Percentiles rank a stretch among this genome's conserved stretches.
Conservation (phyloP, 2,329 filamentous ascomycete species). For the Penicillium nordicum region DNA sequence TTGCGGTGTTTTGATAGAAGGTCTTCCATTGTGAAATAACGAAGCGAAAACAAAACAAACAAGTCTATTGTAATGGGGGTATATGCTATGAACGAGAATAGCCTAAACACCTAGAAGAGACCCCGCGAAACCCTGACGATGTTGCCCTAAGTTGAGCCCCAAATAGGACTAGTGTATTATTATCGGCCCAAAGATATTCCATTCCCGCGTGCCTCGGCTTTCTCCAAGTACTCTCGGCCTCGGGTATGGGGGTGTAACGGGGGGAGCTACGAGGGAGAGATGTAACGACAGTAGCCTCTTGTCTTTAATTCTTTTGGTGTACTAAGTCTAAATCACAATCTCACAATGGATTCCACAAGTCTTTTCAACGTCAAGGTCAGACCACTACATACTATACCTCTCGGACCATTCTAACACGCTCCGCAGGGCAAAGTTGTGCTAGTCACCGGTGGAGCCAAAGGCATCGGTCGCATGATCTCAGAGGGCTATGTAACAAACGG, state of each 20-base stretch:
- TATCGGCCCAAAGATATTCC: slow-evolving; percentile 14
- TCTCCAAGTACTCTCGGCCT: slow-evolving; percentile 16
- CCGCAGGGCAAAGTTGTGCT: slow-evolving; percentile 46
- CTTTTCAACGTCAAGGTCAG: slow-evolving; percentile 60
- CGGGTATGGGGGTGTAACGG: slow-evolving; percentile 18
- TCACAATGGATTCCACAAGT: slow-evolving; percentile 52
- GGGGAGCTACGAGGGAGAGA: slow-evolving; percentile 9
- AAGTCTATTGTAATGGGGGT: slow-evolving; percentile 1
- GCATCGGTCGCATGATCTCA: slow-evolving; percentile 54
- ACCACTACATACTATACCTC: slow-evolving; percentile 44
- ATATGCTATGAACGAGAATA: slow-evolving; percentile 8
- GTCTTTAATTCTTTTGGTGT: background rate
- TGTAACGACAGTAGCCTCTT: slow-evolving; percentile 6
- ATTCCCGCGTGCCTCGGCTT: slow-evolving; percentile 28
- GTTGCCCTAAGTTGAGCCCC: slow-evolving; percentile 26
- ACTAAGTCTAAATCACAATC: background rate
- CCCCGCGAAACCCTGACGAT: slow-evolving; percentile 31
- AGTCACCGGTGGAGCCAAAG: slow-evolving; percentile 51
- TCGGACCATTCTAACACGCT: slow-evolving; percentile 35
- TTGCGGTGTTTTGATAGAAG: slow-evolving; percentile 77
- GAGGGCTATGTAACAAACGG: slow-evolving; percentile 54
- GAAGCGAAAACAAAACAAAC: background rate
- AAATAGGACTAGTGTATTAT: slow-evolving; percentile 18
- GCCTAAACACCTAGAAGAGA: slow-evolving; percentile 8
- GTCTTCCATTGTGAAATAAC: slow-evolving; percentile 60